Evolutionary conservation across 768 basidiomycete genomes (phyloP), one percentile per base, ranked within the genome.

Genomic region (Jaapia argillacea): DNA sequence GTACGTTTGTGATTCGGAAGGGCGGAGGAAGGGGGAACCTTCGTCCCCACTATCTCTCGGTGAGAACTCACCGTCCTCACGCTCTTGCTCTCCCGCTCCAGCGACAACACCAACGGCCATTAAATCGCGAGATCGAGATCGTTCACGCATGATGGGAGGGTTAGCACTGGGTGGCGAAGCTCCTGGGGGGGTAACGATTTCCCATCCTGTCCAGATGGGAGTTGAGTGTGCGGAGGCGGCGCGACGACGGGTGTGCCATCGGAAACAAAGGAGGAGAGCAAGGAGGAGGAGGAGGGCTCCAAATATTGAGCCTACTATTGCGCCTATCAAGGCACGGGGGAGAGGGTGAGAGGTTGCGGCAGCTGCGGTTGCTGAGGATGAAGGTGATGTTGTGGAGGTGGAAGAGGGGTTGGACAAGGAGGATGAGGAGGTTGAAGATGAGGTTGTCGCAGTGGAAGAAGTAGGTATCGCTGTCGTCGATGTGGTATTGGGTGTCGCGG

Each of bases 401-500:
- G 57, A 44, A n/a, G 50, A 49, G 27, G 41, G 28, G 13, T 56
- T 50, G 33, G 62, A 45, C 23, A 61, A 48, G 35, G 61, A 51
- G 25, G 62, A 48, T 24, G 50, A 39, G n/a, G 57, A 45, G 44
- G 58, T 49, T 24, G 62, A 47, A 16, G 59, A 39, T 10, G 62
- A 52, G 46, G 63, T 57, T 33, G 59, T 42, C 10, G 57, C 40
- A 36, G 61, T 51, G 37, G 52, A 35, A 12, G 53, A 44, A 27
- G 38, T 41, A 2, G 56, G 23, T 20, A 56, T 55, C 16, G 59
- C 50, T 44, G 51, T 55, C 39, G 62, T 44, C 5, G 46, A 14
- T 18, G 54, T 36, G n/a, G 44, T 46, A 24, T 54, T 48, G 31
- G 60, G 47, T 23, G 59, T 43, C 2, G 53, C 42, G 24, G n/a